phyloP scores from a whole-genome alignment of 352 stramenopile species.

The Globisporangium carolinianum region DNA sequence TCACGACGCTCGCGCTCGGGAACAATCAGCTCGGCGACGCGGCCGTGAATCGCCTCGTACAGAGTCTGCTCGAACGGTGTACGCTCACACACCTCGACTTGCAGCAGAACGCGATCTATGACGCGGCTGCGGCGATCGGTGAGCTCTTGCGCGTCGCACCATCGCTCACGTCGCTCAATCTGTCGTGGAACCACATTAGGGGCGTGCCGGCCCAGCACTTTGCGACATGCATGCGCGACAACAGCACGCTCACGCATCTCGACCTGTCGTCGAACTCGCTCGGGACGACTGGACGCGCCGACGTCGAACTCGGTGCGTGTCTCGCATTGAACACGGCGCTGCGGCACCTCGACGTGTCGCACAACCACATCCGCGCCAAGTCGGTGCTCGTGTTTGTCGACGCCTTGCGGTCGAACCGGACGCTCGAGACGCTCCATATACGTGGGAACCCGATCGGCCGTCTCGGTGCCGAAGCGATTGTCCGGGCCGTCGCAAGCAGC shows the following conservation, averaged over 20 bases:
- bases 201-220: conserved; percentile 55
- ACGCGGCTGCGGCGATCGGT: conserved; percentile 45
- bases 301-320: conserved; percentile 52
- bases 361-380: conserved; percentile 62
- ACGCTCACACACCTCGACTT: conserved; percentile 58
- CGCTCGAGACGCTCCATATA: conserved; percentile 41
- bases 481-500: conserved; percentile 39
- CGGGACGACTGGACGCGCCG: conserved; percentile 57
- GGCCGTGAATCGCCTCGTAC: conserved; percentile 39
- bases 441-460: conserved; percentile 66
- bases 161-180: conserved; percentile 44
- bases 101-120: conserved; percentile 57
- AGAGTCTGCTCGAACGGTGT: conserved; percentile 62
- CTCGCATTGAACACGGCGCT: conserved; percentile 66
- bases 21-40: conserved; percentile 74
- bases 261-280: conserved; percentile 70
- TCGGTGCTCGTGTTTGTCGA: conserved; percentile 59
- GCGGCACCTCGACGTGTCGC: conserved; percentile 46
- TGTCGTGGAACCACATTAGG: conserved; percentile 76
- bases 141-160: conserved; percentile 60
- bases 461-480: conserved; percentile 48
- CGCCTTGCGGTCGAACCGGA: conserved; percentile 46
- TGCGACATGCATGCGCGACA: conserved; percentile 64
- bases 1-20: conserved; percentile 56
- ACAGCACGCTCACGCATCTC: conserved; percentile 52